phyloP scores from a whole-genome alignment of 257 asterid species.

The Solanum bulbocastanum region DNA sequence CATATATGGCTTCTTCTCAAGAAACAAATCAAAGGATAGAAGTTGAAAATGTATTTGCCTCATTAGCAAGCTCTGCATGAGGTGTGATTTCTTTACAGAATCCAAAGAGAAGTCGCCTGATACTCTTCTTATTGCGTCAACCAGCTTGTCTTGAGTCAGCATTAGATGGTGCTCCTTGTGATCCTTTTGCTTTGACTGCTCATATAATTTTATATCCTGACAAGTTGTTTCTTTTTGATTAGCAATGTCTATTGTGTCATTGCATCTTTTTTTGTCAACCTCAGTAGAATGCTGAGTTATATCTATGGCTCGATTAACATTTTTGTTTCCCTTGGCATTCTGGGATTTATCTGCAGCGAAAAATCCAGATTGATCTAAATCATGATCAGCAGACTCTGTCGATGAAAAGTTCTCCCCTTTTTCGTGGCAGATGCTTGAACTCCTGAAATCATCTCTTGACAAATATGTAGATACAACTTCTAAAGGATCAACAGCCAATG shows the following conservation, averaged over 20 bases:
- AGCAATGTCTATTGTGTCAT: conserved; percentile 12
- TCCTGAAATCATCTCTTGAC: conserved; percentile 22
- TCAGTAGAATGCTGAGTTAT: conserved; percentile 14
- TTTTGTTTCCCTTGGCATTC: conserved; percentile 15
- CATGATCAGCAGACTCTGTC: conserved; percentile 7
- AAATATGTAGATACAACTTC: conserved; percentile 56
- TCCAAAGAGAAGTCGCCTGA: conserved; percentile 64
- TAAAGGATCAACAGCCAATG: conserved; percentile 40
- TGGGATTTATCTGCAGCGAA: conserved; percentile 14
- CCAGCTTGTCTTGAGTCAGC: conserved; percentile 59
- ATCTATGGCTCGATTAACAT: conserved; percentile 12
- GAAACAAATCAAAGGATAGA: neutral
- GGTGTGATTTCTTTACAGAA: conserved; percentile 38
- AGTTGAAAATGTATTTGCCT: conserved; percentile 34
- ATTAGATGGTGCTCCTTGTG: conserved; percentile 40
- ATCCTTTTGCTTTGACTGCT: conserved; percentile 22
- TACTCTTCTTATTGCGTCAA: conserved; percentile 58
- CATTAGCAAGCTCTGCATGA: conserved; percentile 63
- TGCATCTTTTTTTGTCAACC: conserved; percentile 27
- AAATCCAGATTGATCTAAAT: conserved; percentile 16
- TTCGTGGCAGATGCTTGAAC: conserved; percentile 7
- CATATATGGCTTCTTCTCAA: neutral
- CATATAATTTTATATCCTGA: conserved; percentile 4
- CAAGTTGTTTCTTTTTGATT: conserved; percentile 14
- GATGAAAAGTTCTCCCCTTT: conserved; percentile 10